These are phyloP conservation scores for Amanita rimosa DNA, from an alignment of 768 basidiomycete genomes.

Conservation along the genomic window DNA sequence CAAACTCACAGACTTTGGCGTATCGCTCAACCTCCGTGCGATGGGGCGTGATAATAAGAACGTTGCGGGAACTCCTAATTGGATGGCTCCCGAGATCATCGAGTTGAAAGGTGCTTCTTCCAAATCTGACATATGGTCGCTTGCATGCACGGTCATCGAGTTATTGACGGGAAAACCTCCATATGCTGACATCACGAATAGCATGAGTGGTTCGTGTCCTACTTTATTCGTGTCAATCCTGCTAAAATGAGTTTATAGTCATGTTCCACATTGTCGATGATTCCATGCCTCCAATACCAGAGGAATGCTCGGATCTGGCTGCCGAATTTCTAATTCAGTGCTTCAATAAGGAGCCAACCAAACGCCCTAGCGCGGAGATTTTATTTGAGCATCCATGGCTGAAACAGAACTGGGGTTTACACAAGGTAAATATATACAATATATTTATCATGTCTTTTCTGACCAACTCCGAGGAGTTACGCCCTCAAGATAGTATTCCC, in stretches of 20 bases:
- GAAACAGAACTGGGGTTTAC: conserved; percentile 64
- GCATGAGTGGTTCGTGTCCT: conserved; percentile 66
- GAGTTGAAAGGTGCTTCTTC: conserved; percentile 89
- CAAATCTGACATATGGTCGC: conserved; percentile 91
- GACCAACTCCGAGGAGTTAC: conserved; percentile 45
- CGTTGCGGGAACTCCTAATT: conserved; percentile 92
- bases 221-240: conserved; percentile 7
- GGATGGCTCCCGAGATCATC: conserved; percentile 99
- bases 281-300: conserved; percentile 77
- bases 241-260: conserved; percentile 33
- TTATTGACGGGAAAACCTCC: conserved; percentile 88
- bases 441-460: conserved; percentile 1
- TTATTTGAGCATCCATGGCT: conserved; percentile 93
- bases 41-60: conserved; percentile 80
- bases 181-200: conserved; percentile 80
- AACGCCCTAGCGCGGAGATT: conserved; percentile 74
- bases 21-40: conserved; percentile 89
- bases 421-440: conserved; percentile 46
- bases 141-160: conserved; percentile 92
- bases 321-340: conserved; percentile 77
- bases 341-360: conserved; percentile 78
- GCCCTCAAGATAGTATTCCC: conserved; percentile 90
- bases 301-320: conserved; percentile 64
- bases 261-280: conserved; percentile 99
- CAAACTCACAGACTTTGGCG: conserved; percentile 96